A percentile compares a stretch with the other conserved stretches of the same genome.
Evolutionary conservation across 352 stramenopile species (phyloP).

Genomic region (Pythium aphanidermatum): DNA sequence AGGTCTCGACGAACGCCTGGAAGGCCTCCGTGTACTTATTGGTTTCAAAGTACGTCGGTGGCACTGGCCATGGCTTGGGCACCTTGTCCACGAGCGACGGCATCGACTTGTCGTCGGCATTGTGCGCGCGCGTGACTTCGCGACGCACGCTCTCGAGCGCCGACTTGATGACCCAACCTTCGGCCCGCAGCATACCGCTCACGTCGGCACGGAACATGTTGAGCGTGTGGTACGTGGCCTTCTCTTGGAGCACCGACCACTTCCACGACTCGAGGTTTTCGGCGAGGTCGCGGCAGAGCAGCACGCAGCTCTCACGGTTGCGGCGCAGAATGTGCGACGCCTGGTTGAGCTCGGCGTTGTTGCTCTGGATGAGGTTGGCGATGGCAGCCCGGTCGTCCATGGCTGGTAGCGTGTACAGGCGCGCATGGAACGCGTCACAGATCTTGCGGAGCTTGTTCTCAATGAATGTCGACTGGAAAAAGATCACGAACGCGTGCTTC

Average conservation of each 20-base stretch:
- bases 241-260: constrained; percentile 96
- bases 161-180: constrained; percentile 95
- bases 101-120: constrained; percentile 92
- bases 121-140: constrained; percentile 87
- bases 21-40: constrained; percentile 99
- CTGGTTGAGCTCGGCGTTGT: constrained; percentile 93
- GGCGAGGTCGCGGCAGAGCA: constrained; percentile 91
- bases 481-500: constrained; percentile 91
- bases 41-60: constrained; percentile 97
- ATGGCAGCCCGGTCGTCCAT: constrained; percentile 92
- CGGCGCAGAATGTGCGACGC: constrained; percentile 94
- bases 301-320: constrained; percentile 93
- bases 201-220: constrained; percentile 98
- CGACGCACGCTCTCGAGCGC: constrained; percentile 76
- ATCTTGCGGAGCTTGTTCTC: constrained; percentile 98
- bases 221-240: constrained; percentile 96
- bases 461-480: constrained; percentile 97
- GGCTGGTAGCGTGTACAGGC: constrained; percentile 93
- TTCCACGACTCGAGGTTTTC: constrained; percentile 95
- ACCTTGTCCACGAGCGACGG: constrained; percentile 92
- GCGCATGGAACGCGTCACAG: constrained; percentile 96
- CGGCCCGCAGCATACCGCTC: constrained; percentile 93
- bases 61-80: constrained; percentile 93
- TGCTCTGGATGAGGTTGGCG: constrained; percentile 88
- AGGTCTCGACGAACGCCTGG: constrained; percentile 99